Percentiles rank a stretch among this genome's conserved stretches.
Conservation (phyloP, 305 asterid species). For the Solanum chacoense region DNA sequence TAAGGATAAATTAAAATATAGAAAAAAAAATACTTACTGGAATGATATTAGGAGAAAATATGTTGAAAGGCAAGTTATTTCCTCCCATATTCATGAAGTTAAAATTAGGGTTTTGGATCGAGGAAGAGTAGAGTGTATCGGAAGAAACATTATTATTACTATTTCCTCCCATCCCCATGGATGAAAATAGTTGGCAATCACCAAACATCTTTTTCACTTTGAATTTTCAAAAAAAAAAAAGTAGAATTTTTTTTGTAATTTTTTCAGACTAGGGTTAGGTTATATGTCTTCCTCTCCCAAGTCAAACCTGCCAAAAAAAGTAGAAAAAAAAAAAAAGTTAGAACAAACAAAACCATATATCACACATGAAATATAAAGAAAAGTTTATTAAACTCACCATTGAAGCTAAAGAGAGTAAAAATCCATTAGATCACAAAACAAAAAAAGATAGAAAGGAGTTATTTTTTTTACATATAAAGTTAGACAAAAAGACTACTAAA, state of each 20-base stretch:
- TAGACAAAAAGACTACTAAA: not conserved
- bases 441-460: not conserved
- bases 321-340: not conserved
- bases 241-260: not conserved
- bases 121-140: conserved; percentile 38
- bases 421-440: not conserved
- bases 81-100: conserved; percentile 48
- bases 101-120: conserved; percentile 60
- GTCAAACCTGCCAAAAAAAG: not conserved
- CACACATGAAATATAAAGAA: not conserved
- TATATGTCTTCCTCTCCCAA: not conserved
- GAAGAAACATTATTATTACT: conserved; percentile 15
- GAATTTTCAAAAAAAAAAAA: not conserved
- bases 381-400: not conserved
- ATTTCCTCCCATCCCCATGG: conserved; percentile 49
- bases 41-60: conserved; percentile 45
- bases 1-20: not conserved
- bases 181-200: conserved; percentile 76
- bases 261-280: not conserved
- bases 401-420: not conserved
- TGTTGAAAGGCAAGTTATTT: conserved; percentile 61
- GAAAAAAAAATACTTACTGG: conserved; percentile 33
- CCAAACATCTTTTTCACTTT: conserved; percentile 47
- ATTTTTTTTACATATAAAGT: not conserved
- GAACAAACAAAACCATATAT: not conserved